Evolutionary conservation across 1,284 basidiomycete species (phyloP).

Genomic region (Porogramme epimiltina): DNA sequence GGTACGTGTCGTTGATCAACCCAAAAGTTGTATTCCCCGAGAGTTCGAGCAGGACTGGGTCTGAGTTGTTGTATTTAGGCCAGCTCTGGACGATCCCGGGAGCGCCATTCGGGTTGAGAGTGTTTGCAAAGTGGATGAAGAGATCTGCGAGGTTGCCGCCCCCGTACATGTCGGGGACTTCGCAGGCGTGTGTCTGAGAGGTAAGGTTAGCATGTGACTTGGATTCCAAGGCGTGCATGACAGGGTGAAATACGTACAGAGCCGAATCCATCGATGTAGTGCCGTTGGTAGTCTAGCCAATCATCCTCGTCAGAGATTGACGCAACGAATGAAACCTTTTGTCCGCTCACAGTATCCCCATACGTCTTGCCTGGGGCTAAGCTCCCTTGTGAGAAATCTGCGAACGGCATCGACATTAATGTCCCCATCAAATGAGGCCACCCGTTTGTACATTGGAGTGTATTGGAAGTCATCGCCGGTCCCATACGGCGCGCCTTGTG

Average conservation of each 20-base stretch:
- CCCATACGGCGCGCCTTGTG: conserved; percentile 51
- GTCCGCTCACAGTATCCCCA: not conserved
- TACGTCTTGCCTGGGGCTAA: not conserved
- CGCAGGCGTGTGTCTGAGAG: conserved; percentile 4
- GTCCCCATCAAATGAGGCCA: conserved; percentile 53
- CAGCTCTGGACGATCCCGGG: conserved; percentile 6
- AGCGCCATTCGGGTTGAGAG: conserved; percentile 34
- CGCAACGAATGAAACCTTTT: not conserved
- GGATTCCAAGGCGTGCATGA: no score
- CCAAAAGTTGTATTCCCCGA: not conserved
- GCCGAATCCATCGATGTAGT: not conserved
- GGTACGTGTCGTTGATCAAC: not conserved
- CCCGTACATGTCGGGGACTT: conserved; percentile 5
- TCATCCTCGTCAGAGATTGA: not conserved
- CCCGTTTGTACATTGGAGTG: conserved; percentile 51
- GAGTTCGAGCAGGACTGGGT: not conserved
- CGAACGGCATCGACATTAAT: conserved; percentile 4
- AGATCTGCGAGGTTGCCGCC: conserved; percentile 11
- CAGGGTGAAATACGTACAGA: conserved; percentile 21
- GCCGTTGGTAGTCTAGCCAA: not conserved
- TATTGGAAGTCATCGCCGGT: conserved; percentile 45
- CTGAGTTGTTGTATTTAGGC: not conserved
- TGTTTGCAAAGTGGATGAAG: conserved; percentile 12
- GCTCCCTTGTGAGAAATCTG: not conserved
- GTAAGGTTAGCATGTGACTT: not conserved